A percentile compares a stretch with the other conserved stretches of the same genome.
These are phyloP conservation scores for Talaromyces wortmannii DNA, from an alignment of 495 filamentous ascomycete genomes.

Conservation along the genomic window DNA sequence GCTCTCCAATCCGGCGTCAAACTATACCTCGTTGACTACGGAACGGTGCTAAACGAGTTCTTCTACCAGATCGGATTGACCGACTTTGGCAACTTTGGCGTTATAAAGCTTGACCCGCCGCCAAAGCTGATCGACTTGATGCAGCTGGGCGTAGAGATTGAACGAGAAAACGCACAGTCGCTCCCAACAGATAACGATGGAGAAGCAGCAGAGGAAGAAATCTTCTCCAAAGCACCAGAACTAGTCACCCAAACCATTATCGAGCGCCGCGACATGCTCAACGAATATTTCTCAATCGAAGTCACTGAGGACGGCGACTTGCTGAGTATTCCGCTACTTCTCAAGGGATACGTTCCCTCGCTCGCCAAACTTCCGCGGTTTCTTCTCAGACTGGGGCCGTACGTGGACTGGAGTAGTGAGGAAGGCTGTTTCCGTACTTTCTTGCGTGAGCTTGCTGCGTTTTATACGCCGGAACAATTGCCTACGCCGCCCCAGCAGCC, in stretches of 20 bases:
- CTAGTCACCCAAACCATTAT: conserved; percentile 57
- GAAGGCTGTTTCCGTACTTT: conserved; percentile 82
- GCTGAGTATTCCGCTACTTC: conserved; percentile 69
- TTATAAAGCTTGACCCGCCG: conserved; percentile 71
- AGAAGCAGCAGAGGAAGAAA: conserved; percentile 45
- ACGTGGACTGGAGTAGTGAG: conserved; percentile 82
- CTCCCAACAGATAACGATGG: conserved; percentile 10
- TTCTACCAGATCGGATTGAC: conserved; percentile 97
- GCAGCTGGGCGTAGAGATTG: conserved; percentile 62
- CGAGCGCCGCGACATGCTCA: conserved; percentile 73
- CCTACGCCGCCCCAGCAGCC: conserved; percentile 41
- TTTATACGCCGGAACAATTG: conserved; percentile 84
- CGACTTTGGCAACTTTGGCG: conserved; percentile 92
- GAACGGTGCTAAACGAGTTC: conserved; percentile 77
- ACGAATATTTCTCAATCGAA: conserved; percentile 86
- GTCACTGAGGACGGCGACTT: conserved; percentile 75
- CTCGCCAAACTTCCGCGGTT: conserved; percentile 86
- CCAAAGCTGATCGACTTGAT: conserved; percentile 67
- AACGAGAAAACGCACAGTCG: conserved; percentile 27
- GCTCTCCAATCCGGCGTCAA: conserved; percentile 93
- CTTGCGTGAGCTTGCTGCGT: conserved; percentile 78
- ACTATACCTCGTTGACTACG: conserved; percentile 92
- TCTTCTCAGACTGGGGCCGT: conserved; percentile 79
- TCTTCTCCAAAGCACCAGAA: conserved; percentile 60
- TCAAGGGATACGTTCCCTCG: conserved; percentile 83